Base-by-base conservation (phyloP, 208 protist genomes). In the Acanthamoeba sp. region DNA sequence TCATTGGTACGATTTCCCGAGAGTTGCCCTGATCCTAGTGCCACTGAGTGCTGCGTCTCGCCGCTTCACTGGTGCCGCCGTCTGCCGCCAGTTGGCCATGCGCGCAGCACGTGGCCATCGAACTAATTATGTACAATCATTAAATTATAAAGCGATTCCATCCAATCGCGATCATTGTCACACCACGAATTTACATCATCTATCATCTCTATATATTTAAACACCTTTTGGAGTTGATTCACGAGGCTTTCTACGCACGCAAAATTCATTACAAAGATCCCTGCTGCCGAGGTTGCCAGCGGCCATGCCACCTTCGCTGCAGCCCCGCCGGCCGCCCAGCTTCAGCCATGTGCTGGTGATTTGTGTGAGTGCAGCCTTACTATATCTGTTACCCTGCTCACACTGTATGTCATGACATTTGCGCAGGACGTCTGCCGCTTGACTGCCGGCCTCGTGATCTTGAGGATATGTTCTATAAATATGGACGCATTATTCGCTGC, bases 401-500 rank as follows among this genome's bases (percentile, higher is more conserved):
- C 29, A 36, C 29, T 69, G 62, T 73, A 2, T 38, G 5, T 32
- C 20, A n/a, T 32, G n/a, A 10, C 27, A 10, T 73, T 12, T 36
- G 7, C 34, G 42, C 76, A 85, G 93, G 93, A 84, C 45, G 93
- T 48, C 45, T 95, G 50, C 45, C 93, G 27, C 55, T 71, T 45
- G 45, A 64, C 29, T n/a, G 42, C 22, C 76, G 93, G 14, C n/a
- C 48, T 40, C 42, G 93, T 32, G 93, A 95, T 36, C 76, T 95
- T 27, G 69, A 95, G 59, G 93, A 95, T n/a, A 20, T 88, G 50
- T 95, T 95, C 93, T 88, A 91, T 64, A 88, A 88, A 22, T 95
- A 76, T 52, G 93, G 93, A 4, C 45, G 42, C 32, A 73, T 95
- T 12, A 71, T 80, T 29, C 71, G 93, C 29, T 88, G 71, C 16